Percentiles rank a stretch among this genome's conserved stretches.
Conservation (phyloP, 257 asterid genomes). For the Nicotiana obtusifolia region DNA sequence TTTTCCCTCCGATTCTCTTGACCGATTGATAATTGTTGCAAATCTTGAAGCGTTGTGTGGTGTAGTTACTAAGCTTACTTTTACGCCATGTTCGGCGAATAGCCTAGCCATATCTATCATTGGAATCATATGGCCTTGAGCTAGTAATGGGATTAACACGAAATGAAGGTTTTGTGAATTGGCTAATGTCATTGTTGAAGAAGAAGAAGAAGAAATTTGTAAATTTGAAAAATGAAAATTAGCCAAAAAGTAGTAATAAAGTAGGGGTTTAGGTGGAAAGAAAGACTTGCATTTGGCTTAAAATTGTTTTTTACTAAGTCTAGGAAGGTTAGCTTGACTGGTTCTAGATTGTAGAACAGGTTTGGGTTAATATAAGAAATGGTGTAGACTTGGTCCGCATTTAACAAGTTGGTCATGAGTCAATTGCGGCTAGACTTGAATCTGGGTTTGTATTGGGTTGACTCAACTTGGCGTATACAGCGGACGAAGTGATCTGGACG, state of each 20-base stretch:
- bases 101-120: slow-evolving; percentile 51
- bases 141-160: slow-evolving; percentile 28
- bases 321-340: slow-evolving; percentile 13
- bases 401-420: background rate
- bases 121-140: slow-evolving; percentile 54
- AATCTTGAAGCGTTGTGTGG: slow-evolving; percentile 54
- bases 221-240: background rate
- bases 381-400: background rate
- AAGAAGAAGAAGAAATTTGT: background rate
- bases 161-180: slow-evolving; percentile 22
- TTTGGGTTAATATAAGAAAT: background rate
- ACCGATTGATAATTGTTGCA: slow-evolving; percentile 30
- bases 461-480: background rate
- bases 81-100: slow-evolving; percentile 39
- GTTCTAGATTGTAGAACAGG: background rate
- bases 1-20: slow-evolving; percentile 28
- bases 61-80: slow-evolving; percentile 48
- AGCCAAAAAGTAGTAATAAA: background rate
- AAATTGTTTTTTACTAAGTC: background rate
- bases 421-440: slow-evolving; percentile 8
- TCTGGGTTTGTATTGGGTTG: background rate
- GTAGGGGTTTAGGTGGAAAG: background rate
- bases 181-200: background rate
- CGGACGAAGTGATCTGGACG: background rate
- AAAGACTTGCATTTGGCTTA: background rate